A percentile compares a stretch with the other conserved stretches of the same genome.
phyloP scores from a whole-genome alignment of 2,329 filamentous ascomycete species.

The Colletotrichum neosansevieriae region DNA sequence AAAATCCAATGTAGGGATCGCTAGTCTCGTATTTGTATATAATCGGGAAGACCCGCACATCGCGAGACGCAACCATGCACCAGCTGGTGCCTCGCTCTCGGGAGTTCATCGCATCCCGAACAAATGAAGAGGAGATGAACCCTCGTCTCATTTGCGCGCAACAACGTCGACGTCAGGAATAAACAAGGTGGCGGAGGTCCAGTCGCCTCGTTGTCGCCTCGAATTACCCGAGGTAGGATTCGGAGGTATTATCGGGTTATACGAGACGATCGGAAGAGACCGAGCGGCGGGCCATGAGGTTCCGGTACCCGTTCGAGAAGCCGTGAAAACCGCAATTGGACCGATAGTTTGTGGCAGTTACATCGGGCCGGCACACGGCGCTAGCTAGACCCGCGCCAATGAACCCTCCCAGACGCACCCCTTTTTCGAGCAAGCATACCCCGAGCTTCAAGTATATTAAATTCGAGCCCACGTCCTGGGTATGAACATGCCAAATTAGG shows the following conservation, averaged over 20 bases:
- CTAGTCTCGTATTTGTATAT: too few species aligned
- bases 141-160: constrained; percentile 19
- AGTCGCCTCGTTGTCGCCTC: neutral
- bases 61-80: neutral
- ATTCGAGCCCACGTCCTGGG: too few species aligned
- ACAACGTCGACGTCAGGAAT: constrained; percentile 4
- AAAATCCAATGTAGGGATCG: too few species aligned
- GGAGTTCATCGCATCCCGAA: neutral
- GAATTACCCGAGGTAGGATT: neutral
- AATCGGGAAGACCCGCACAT: neutral
- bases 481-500: too few species aligned
- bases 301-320: constrained; percentile 13
- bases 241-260: neutral
- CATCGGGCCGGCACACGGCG: neutral
- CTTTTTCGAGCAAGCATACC: neutral
- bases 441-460: neutral
- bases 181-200: neutral
- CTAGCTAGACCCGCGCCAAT: neutral
- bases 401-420: too few species aligned
- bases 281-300: neutral
- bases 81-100: too few species aligned
- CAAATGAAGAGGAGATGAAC: neutral
- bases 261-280: constrained; percentile 1
- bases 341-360: neutral
- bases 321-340: too few species aligned